Evolutionary conservation across 2,329 filamentous ascomycete genomes (phyloP), one percentile per base, ranked within the genome.

Genomic region (Penicillium sp.): DNA sequence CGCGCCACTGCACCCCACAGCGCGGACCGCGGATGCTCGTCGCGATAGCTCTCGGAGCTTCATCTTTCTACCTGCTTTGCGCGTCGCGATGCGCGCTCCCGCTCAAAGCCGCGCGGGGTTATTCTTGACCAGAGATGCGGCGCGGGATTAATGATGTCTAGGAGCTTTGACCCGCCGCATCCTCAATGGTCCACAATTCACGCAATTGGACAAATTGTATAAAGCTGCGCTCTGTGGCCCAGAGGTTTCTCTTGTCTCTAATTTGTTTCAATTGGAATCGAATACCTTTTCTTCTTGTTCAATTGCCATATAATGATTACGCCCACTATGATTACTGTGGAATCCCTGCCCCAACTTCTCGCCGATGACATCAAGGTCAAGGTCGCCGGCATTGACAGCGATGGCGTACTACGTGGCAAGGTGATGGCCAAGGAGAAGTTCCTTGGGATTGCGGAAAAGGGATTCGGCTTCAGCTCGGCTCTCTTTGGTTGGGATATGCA

Each of bases 401-500:
- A 96, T 71, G 92, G 91, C 48, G 85, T 92, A 44, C 80, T 96
- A 46, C 89, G 91, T 49, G 91, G 91, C 63, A 96, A 96, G 77
- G 83, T 96, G 57, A 86, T 96, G 75, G 90, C 91, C 63, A 95
- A 95, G 81, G 89, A 88, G 70, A 96, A 96, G 77, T 96, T 96
- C 74, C 79, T 96, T 39, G 90, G 89, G 42, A 84, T 96, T 52
- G 88, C 86, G 21, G 76, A 83, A 47, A 82, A 85, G 47, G 91
- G 91, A 55, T 96, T 96, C 64, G 92, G 91, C 55, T 96, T 96
- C 79, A 96, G 91, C 78, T 92, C 89, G 32, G 91, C 95, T 62
- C 86, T 95, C 63, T 96, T 95, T 67, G 92, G 92, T 69, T 96
- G 92, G 92, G 91, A 96, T 75, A 95, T 96, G 92, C 92, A 96